Evolutionary conservation across 2,329 filamentous ascomycete genomes (phyloP).

Genomic region (Rhinocladiella similis): DNA sequence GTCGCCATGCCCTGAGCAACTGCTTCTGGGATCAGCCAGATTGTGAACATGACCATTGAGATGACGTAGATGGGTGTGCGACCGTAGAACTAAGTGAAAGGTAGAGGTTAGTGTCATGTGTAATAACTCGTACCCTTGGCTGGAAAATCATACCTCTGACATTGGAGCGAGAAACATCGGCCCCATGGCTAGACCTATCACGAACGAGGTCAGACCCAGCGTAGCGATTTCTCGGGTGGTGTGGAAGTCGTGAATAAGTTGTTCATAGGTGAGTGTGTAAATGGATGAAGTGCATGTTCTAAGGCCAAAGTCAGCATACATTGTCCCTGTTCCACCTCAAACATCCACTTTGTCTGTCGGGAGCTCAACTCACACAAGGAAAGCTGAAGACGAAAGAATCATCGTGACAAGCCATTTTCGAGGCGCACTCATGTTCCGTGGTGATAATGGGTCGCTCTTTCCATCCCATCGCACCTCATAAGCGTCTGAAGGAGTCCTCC

Average conservation of each 20-base stretch:
- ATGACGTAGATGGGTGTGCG: slow-evolving; percentile 77
- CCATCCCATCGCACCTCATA: slow-evolving; percentile 71
- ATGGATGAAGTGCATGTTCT: slow-evolving; percentile 76
- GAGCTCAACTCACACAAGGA: slow-evolving; percentile 62
- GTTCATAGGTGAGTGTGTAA: slow-evolving; percentile 77
- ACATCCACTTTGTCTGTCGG: no score
- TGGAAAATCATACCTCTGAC: slow-evolving; percentile 23
- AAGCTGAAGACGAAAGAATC: slow-evolving; percentile 70
- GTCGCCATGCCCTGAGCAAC: slow-evolving; percentile 80
- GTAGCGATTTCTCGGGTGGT: slow-evolving; percentile 47
- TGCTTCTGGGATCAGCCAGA: slow-evolving; percentile 80
- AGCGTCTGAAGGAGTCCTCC: slow-evolving; percentile 1
- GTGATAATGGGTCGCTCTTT: slow-evolving; percentile 70
- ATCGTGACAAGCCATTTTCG: slow-evolving; percentile 77
- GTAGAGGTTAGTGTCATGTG: slow-evolving; percentile 51
- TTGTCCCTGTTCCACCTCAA: not conserved
- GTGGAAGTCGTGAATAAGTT: slow-evolving; percentile 59
- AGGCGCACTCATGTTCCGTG: slow-evolving; percentile 63
- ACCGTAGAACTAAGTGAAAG: slow-evolving; percentile 74
- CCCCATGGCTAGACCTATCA: slow-evolving; percentile 59
- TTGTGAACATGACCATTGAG: slow-evolving; percentile 71
- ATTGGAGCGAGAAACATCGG: slow-evolving; percentile 52
- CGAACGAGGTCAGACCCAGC: slow-evolving; percentile 49
- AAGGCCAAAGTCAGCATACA: not conserved
- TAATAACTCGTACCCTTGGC: slow-evolving; percentile 70